These are phyloP conservation scores for Solanum lycopersicoides DNA, from an alignment of 257 asterid species.

Conservation along the genomic window DNA sequence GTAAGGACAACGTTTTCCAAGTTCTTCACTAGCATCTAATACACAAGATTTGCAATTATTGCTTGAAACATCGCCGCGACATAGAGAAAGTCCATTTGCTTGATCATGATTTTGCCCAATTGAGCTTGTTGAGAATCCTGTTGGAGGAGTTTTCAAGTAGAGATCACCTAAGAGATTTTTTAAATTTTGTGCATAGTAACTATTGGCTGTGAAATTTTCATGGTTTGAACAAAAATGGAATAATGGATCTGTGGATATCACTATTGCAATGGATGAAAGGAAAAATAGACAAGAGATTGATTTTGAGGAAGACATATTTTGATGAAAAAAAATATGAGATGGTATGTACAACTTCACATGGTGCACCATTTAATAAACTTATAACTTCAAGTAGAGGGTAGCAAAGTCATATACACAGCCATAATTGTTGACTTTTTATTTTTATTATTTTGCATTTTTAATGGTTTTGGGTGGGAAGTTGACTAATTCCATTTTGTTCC, in stretches of 20 bases:
- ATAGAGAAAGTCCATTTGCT: constrained; percentile 24
- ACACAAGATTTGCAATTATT: constrained; percentile 20
- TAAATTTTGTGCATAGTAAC: constrained; percentile 12
- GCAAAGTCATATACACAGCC: not conserved
- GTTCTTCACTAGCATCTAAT: constrained; percentile 12
- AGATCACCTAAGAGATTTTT: constrained; percentile 8
- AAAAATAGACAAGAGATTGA: not conserved
- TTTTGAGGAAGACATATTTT: not conserved
- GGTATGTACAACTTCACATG: not conserved
- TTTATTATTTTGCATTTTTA: not conserved
- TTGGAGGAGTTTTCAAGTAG: constrained; percentile 20
- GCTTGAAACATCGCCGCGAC: constrained; percentile 25
- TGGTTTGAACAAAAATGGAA: constrained; percentile 22
- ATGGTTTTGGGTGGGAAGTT: not conserved
- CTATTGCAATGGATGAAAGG: not conserved
- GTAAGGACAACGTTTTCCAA: constrained; percentile 14
- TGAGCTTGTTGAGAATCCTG: constrained; percentile 18
- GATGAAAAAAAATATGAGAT: not conserved
- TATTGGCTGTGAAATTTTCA: constrained; percentile 14
- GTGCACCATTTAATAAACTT: not conserved
- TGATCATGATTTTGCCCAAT: constrained; percentile 8
- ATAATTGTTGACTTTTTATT: not conserved
- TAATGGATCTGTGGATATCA: constrained; percentile 11
- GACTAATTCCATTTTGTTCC: not conserved
- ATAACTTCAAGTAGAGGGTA: not conserved